A percentile compares a stretch with the other conserved stretches of the same genome.
Conservation (phyloP, 352 stramenopile species). For the Globisporangium rhizosaccharum region DNA sequence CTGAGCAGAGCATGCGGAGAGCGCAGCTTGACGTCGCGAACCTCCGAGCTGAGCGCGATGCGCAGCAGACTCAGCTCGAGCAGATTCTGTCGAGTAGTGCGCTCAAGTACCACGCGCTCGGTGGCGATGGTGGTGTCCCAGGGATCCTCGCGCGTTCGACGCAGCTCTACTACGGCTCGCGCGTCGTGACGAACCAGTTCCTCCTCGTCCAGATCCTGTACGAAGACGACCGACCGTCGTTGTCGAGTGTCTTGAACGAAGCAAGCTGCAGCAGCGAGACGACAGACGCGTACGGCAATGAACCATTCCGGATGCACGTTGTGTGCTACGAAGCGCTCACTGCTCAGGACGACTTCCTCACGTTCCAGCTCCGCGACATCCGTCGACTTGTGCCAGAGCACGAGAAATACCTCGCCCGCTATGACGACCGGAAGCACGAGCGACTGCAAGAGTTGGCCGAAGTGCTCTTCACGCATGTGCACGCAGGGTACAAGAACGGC, state of each 20-base stretch:
- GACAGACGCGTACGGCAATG: constrained; percentile 15
- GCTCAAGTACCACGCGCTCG: constrained; percentile 48
- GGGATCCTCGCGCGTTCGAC: constrained; percentile 46
- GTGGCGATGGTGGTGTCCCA: constrained; percentile 34
- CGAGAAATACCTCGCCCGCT: constrained; percentile 29
- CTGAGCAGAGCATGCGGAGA: constrained; percentile 48
- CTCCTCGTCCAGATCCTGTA: constrained; percentile 60
- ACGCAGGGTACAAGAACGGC: constrained; percentile 65
- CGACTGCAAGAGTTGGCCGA: constrained; percentile 39
- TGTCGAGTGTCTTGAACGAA: neutral
- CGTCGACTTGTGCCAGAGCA: constrained; percentile 29
- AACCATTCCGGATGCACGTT: constrained; percentile 46
- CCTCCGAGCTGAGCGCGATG: constrained; percentile 26
- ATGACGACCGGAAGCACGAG: constrained; percentile 24
- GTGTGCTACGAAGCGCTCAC: constrained; percentile 43
- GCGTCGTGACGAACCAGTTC: constrained; percentile 32
- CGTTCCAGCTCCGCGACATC: constrained; percentile 47
- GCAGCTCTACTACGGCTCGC: constrained; percentile 33
- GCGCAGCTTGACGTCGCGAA: constrained; percentile 39
- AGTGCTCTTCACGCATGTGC: constrained; percentile 33
- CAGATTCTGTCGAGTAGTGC: constrained; percentile 41
- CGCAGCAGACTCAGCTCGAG: constrained; percentile 39
- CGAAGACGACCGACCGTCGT: constrained; percentile 26
- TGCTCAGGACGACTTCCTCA: constrained; percentile 37
- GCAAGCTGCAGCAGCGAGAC: constrained; percentile 1